Evolutionary conservation across 306 rosid genomes (phyloP), one percentile per base, ranked within the genome.

Genomic region (Medicago ruthenica): DNA sequence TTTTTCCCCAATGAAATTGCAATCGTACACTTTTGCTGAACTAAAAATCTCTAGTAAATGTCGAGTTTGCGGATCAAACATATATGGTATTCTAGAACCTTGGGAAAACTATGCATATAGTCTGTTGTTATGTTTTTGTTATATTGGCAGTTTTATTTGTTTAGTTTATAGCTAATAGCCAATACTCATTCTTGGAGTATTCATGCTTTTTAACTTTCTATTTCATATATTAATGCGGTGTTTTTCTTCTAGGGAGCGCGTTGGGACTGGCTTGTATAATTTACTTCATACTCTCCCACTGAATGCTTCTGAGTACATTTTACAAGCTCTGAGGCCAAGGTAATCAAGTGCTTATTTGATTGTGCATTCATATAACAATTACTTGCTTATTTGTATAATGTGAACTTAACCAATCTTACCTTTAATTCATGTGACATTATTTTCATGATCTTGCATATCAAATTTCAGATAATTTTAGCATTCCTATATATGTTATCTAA

Each of bases 241-340:
- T 44, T 51, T 47, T 7, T 10, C 21, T 34, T 57, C 27, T 47
- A 90, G 96, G 88, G 83, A 81, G 20, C 64, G 78, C 65, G 53
- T 48, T 50, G 89, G 89, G 42, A 40, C 73, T 15, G 90, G 83
- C 62, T 72, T 84, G 40, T 84, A 89, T 76, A 42, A 74, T 8
- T 74, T 84, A 83, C 61, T 51, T 72, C 92, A 85, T 39, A 88
- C 81, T 59, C 87, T 90, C 59, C 89, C 92, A 6, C 73, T 61
- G 54, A 90, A 90, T 86, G 89, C 84, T 75, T 86, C 92, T 22
- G 85, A 88, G 48, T 90, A 90, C 68, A 86, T 90, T 77, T 84
- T 86, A 54, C 90, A 88, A 74, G 90, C 92, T 72, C 87, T 90
- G 57, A 88, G 83, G 76, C 96, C 96, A 66, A 90, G 96, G 96